Base-by-base conservation (phyloP, 169 alveolate genomes). In the Eimeria acervulina region DNA sequence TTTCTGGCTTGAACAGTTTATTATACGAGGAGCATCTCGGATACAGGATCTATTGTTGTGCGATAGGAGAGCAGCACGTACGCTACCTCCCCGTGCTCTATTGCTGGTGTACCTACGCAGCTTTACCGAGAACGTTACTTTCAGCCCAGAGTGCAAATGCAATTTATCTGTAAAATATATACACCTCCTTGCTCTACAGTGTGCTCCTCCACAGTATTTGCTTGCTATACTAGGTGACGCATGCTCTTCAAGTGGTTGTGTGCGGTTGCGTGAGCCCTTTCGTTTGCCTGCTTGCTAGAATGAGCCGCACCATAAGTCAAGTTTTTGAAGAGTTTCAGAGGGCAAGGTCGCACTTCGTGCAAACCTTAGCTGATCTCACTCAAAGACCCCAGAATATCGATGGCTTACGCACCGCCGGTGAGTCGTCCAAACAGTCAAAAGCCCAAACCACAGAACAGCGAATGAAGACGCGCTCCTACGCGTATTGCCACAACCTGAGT, bases 281-380 rank as follows among this genome's bases (percentile, higher is more conserved):
- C 8, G 40, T 55, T 19, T 72, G 76, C 61, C 7, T 52, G 1
- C n/a, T 26, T 63, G 63, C n/a, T 91, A 95, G 96, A 74, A 98
- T 98, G 99, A 97, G 98, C 55, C 96, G 99, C 95, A 99, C 98
- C 47, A 98, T 98, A 55, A 97, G 98, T 13, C 97, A 98, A 95
- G 99, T 99, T 28, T 99, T 99, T 96, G 99, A 99, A 96, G 99
- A 98, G 92, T 99, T 98, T 95, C 99, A 99, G 97, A 98, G 98
- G 97, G 99, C 99, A 33, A 97, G 99, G 72, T 99, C 98, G 19
- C 98, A 98, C 78, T 99, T 99, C 95, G 99, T 99, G 26, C 99
- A 99, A 97, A 98, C 99, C n/a, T 98, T 99, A 47, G 99, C 99
- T 17, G 99, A 98, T 55, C 98, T 99, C 78, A 99, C 99, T 19